phyloP scores from a whole-genome alignment of 768 basidiomycete species.

The Amanita exitialis region DNA sequence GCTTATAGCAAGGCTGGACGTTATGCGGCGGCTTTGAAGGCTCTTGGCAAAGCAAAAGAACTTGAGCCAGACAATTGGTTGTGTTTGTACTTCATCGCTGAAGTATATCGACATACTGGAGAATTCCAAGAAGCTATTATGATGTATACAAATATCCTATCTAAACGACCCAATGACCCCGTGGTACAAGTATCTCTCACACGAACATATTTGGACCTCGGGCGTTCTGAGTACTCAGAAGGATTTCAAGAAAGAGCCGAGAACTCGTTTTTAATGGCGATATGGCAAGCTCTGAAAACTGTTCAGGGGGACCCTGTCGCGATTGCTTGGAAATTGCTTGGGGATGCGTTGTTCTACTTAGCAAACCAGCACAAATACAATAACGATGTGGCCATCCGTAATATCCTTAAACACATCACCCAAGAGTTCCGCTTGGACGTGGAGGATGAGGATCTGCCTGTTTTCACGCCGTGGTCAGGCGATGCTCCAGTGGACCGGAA shows the following conservation, averaged over 20 bases:
- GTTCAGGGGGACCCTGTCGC: constrained; percentile 46
- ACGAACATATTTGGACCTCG: constrained; percentile 64
- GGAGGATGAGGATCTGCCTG: constrained; percentile 30
- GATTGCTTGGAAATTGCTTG: constrained; percentile 70
- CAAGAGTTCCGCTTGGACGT: constrained; percentile 29
- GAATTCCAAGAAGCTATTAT: constrained; percentile 66
- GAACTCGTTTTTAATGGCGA: constrained; percentile 54
- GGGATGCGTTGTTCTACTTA: constrained; percentile 66
- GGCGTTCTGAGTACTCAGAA: constrained; percentile 48
- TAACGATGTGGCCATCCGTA: constrained; percentile 29
- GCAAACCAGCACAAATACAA: constrained; percentile 41
- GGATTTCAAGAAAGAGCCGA: constrained; percentile 74
- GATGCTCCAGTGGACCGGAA: constrained; percentile 17
- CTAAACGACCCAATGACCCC: constrained; percentile 49
- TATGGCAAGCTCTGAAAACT: constrained; percentile 37
- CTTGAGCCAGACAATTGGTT: constrained; percentile 77
- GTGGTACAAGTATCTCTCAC: constrained; percentile 66
- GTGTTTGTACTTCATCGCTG: constrained; percentile 72
- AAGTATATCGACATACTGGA: constrained; percentile 73
- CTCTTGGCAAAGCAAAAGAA: constrained; percentile 64
- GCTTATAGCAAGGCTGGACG: constrained; percentile 85
- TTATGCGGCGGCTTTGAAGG: constrained; percentile 83
- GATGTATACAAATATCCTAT: constrained; percentile 48
- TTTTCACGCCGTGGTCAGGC: constrained; percentile 24
- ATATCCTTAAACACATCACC: constrained; percentile 22